These are phyloP conservation scores for Sarocladium kiliense DNA, from an alignment of 2,329 filamentous ascomycete genomes.

Conservation along the genomic window DNA sequence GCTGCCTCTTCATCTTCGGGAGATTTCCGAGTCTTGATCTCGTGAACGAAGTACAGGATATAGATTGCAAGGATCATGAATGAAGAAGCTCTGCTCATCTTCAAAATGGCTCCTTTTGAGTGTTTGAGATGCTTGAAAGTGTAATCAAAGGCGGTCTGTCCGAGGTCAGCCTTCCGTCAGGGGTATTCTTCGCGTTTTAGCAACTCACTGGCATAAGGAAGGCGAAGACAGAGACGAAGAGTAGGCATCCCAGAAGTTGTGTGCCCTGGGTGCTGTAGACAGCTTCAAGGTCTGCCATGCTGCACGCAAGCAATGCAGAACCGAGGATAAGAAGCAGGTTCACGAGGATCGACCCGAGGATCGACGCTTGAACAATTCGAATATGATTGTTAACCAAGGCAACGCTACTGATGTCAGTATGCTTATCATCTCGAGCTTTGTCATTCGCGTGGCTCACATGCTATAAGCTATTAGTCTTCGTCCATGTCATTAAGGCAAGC, in stretches of 20 bases:
- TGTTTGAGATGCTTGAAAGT: constrained; percentile 50
- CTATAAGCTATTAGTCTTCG: constrained; percentile 19
- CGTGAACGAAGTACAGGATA: constrained; percentile 67
- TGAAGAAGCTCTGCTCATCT: constrained; percentile 73
- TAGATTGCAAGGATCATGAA: constrained; percentile 71
- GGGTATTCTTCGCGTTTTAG: background rate
- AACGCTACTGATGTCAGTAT: constrained; percentile 36
- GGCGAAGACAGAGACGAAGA: constrained; percentile 33
- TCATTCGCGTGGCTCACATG: background rate
- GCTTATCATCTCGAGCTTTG: background rate
- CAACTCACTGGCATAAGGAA: constrained; percentile 30
- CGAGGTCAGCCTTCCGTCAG: background rate
- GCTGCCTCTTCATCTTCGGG: constrained; percentile 59
- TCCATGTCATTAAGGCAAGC: background rate
- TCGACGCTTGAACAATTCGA: constrained; percentile 68
- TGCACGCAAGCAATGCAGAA: constrained; percentile 68
- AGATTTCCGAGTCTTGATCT: constrained; percentile 70
- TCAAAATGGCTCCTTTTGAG: constrained; percentile 59
- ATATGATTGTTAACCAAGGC: constrained; percentile 55
- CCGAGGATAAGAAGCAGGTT: constrained; percentile 71
- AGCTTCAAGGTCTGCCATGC: constrained; percentile 63
- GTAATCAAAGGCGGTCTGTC: constrained; percentile 35
- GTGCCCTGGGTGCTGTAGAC: constrained; percentile 28
- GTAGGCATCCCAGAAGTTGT: constrained; percentile 28
- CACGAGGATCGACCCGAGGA: constrained; percentile 72